Evolutionary conservation across 1,284 basidiomycete genomes (phyloP).

Genomic region (Cryptococcus sp.): DNA sequence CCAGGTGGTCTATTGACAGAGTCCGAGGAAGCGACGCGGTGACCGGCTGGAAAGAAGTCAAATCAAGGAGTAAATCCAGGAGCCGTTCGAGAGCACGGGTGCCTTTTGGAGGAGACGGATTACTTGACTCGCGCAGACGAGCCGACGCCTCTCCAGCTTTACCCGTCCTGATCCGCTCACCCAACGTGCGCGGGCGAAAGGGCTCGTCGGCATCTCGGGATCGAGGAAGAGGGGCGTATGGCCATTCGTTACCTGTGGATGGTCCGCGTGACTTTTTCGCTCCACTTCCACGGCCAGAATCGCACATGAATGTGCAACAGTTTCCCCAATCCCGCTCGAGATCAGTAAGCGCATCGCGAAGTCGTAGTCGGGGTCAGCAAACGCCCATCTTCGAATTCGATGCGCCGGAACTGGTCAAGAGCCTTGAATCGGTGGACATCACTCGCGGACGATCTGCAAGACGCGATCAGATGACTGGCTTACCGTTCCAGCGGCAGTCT

Average conservation of each 20-base stretch:
- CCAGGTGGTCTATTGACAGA: constrained; percentile 72
- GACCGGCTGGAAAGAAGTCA: constrained; percentile 66
- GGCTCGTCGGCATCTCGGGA: constrained; percentile 10
- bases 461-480: constrained; percentile 3
- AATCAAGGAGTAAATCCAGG: constrained; percentile 33
- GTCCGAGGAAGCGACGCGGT: constrained; percentile 78
- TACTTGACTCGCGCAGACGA: constrained; percentile 5
- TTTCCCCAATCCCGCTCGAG: constrained; percentile 10
- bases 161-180: constrained; percentile 16
- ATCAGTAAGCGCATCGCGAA: constrained; percentile 20
- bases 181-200: constrained; percentile 1
- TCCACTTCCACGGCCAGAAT: neutral
- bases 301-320: neutral
- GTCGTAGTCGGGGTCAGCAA: constrained; percentile 12
- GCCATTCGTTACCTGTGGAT: neutral
- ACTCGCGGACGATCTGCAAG: constrained; percentile 11
- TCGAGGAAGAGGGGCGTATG: constrained; percentile 3
- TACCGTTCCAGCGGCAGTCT: constrained; percentile 10
- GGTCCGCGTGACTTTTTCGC: constrained; percentile 2
- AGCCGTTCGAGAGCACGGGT: constrained; percentile 26
- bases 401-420: constrained; percentile 14
- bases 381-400: constrained; percentile 18
- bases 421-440: constrained; percentile 13
- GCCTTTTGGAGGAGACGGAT: constrained; percentile 1
- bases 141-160: neutral